Conservation (phyloP, 108 stramenopile species). For the Cyclostephanos invisitatus region DNA sequence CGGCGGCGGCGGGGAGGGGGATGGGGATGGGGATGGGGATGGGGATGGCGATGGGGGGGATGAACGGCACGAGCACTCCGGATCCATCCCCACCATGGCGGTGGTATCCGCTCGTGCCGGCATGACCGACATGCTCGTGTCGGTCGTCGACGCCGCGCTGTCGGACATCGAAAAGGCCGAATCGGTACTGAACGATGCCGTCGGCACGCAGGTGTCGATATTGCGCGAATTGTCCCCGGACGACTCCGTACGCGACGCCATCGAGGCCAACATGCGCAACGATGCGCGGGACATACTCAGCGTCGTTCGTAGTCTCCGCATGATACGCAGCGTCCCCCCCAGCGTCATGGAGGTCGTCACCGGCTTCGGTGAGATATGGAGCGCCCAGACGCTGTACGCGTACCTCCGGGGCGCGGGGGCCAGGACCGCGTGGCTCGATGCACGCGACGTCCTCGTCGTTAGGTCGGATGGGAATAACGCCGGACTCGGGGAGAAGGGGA, state of each 20-base stretch:
- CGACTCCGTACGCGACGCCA: constrained; percentile 40
- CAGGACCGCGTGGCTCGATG: constrained; percentile 76
- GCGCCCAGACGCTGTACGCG: constrained; percentile 76
- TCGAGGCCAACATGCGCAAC: constrained; percentile 54
- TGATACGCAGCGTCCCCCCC: constrained; percentile 72
- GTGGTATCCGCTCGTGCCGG: constrained; percentile 86
- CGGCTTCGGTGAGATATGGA: constrained; percentile 92
- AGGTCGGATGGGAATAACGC: constrained; percentile 48
- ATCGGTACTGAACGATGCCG: constrained; percentile 39
- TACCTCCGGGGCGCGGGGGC: constrained; percentile 57
- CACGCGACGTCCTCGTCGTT: constrained; percentile 78
- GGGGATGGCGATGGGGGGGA: not conserved
- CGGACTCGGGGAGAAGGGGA: constrained; percentile 71
- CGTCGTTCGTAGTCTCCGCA: constrained; percentile 65
- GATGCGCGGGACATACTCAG: constrained; percentile 68
- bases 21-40: not conserved
- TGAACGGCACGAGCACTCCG: constrained; percentile 7
- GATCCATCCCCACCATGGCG: constrained; percentile 77
- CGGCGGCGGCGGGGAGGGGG: not conserved
- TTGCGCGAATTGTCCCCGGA: constrained; percentile 57
- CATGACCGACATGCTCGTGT: constrained; percentile 75
- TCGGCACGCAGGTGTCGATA: constrained; percentile 46
- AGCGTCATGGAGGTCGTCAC: constrained; percentile 83
- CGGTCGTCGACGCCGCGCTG: constrained; percentile 67
- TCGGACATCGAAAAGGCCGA: constrained; percentile 57